These are phyloP conservation scores for Rostrohypoxylon terebratum DNA, from an alignment of 495 filamentous ascomycete species.

Conservation along the genomic window DNA sequence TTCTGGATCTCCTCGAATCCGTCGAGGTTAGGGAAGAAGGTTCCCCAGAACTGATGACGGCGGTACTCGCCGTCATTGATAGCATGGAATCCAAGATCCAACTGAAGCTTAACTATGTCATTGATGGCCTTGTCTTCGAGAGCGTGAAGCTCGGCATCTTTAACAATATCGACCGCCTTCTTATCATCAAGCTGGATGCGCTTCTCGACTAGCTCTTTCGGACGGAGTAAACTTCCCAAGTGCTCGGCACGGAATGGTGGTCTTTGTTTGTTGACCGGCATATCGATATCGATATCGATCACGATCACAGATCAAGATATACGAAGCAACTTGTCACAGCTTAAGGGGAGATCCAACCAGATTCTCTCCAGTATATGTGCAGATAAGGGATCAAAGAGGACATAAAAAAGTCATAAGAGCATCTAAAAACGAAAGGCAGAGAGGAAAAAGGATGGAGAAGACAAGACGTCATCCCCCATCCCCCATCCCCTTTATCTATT, in stretches of 20 bases:
- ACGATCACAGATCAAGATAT: constrained; percentile 2
- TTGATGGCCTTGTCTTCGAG: constrained; percentile 71
- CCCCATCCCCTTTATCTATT: constrained; percentile 40
- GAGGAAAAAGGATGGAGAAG: neutral
- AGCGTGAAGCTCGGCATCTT: constrained; percentile 55
- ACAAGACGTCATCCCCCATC: constrained; percentile 41
- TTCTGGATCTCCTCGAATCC: constrained; percentile 72
- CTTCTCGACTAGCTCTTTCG: constrained; percentile 67
- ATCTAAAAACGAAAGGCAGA: neutral
- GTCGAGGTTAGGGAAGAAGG: constrained; percentile 74
- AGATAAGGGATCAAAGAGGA: neutral
- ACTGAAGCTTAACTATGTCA: constrained; percentile 70
- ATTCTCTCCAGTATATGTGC: neutral
- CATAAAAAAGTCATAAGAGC: neutral
- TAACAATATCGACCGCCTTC: constrained; percentile 47
- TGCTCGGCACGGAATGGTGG: constrained; percentile 82
- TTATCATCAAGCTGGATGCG: constrained; percentile 62
- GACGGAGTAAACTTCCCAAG: constrained; percentile 75
- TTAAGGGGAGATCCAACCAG: too few species aligned
- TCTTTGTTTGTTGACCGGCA: constrained; percentile 60
- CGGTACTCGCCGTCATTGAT: constrained; percentile 78
- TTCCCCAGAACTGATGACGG: constrained; percentile 66
- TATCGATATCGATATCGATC: too few species aligned
- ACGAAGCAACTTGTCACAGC: neutral
- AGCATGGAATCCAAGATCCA: constrained; percentile 70